Conservation (phyloP, 2,329 filamentous ascomycete species). For the Lachnellula hyalina region DNA sequence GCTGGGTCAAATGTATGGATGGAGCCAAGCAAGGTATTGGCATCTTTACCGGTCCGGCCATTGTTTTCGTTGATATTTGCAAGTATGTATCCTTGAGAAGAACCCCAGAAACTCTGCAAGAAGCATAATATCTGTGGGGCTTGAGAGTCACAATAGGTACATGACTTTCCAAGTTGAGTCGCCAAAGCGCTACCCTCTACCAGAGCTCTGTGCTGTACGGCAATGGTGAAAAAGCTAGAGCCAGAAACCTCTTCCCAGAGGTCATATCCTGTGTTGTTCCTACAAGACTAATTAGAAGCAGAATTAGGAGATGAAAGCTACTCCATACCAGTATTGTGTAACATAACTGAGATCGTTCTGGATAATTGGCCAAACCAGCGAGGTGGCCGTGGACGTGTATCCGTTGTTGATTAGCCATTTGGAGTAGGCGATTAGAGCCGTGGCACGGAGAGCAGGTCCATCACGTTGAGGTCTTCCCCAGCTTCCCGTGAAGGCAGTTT, state of each 20-base stretch:
- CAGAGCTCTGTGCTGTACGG: conserved; percentile 63
- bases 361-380: conserved; percentile 67
- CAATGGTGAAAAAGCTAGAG: conserved; percentile 74
- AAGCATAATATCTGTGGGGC: conserved; percentile 70
- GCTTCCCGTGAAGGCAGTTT: conserved; percentile 53
- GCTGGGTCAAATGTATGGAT: conserved; percentile 66
- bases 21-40: conserved; percentile 61
- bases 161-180: conserved; percentile 53
- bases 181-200: conserved; percentile 65
- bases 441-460: conserved; percentile 71
- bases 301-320: neutral
- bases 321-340: conserved; percentile 59
- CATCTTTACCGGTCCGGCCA: conserved; percentile 63
- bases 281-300: conserved; percentile 6
- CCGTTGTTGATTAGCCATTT: conserved; percentile 67
- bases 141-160: conserved; percentile 54
- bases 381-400: conserved; percentile 36
- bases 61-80: conserved; percentile 64
- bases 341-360: conserved; percentile 73
- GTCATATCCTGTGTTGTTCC: conserved; percentile 58
- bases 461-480: conserved; percentile 81
- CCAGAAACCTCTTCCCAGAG: conserved; percentile 79
- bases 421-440: conserved; percentile 65
- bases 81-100: conserved; percentile 52
- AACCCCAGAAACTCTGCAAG: conserved; percentile 66